A percentile compares a stretch with the other conserved stretches of the same genome.
phyloP scores from a whole-genome alignment of 2,329 filamentous ascomycete species.

The Endothia cerciana region DNA sequence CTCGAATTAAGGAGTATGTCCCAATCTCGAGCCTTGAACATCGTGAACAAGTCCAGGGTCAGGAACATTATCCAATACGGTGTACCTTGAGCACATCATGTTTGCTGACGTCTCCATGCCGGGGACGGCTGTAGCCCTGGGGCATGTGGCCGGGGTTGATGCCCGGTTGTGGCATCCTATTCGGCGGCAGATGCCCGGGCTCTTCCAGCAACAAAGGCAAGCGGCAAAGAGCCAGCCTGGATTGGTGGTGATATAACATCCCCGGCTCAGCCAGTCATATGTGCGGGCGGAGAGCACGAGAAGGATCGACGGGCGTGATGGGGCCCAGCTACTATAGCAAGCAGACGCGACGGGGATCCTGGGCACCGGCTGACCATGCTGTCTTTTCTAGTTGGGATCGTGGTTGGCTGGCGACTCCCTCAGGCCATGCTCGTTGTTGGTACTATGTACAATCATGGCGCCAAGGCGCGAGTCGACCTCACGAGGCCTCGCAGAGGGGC shows the following conservation, averaged over 20 bases:
- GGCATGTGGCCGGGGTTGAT: conserved; percentile 10
- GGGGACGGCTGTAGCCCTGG: not conserved
- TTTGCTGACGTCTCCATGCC: not conserved
- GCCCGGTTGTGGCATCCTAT: conserved; percentile 11
- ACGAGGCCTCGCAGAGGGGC: too few species aligned
- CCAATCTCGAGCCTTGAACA: not conserved
- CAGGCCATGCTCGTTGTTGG: not conserved
- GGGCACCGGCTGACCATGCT: not conserved
- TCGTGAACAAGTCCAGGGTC: not conserved
- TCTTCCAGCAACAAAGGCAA: not conserved
- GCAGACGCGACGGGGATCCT: not conserved
- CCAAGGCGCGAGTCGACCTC: too few species aligned
- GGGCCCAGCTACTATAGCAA: not conserved
- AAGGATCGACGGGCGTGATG: not conserved
- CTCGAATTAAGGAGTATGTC: not conserved
- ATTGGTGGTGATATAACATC: not conserved
- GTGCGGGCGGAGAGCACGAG: not conserved
- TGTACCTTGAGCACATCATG: not conserved
- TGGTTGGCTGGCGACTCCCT: not conserved
- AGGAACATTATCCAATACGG: not conserved
- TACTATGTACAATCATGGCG: too few species aligned
- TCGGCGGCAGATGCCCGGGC: conserved; percentile 3
- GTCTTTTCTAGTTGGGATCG: not conserved
- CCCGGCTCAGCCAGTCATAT: not conserved
- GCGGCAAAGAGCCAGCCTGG: not conserved